These are phyloP conservation scores for Pseudocercospora fijiensis DNA, from an alignment of 2,329 filamentous ascomycete species.

Conservation along the genomic window DNA sequence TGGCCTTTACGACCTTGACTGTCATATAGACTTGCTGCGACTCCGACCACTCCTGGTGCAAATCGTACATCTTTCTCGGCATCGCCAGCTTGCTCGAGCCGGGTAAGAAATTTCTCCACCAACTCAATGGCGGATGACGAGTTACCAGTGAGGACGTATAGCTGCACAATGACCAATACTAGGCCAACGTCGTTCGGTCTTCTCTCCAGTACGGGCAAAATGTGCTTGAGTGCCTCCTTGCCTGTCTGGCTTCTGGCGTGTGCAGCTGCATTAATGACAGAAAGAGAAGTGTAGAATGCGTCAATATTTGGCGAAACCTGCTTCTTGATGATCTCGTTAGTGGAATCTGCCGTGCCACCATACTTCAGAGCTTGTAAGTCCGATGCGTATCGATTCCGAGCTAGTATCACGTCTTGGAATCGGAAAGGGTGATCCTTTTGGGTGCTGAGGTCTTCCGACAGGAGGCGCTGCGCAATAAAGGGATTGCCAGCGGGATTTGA, in stretches of 20 bases:
- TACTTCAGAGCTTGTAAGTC: constrained; percentile 68
- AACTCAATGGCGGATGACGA: constrained; percentile 70
- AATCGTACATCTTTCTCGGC: constrained; percentile 69
- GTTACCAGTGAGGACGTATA: constrained; percentile 73
- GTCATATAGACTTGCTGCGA: constrained; percentile 76
- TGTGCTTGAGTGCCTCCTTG: constrained; percentile 66
- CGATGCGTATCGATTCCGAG: constrained; percentile 63
- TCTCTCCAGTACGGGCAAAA: constrained; percentile 68
- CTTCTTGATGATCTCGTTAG: constrained; percentile 50
- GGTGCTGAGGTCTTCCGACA: constrained; percentile 55
- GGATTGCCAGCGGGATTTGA: constrained; percentile 58
- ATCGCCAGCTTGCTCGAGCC: constrained; percentile 63
- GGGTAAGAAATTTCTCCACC: constrained; percentile 71
- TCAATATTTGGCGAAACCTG: constrained; percentile 46
- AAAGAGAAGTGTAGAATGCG: constrained; percentile 52
- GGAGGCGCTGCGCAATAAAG: constrained; percentile 64
- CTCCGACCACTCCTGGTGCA: constrained; percentile 78
- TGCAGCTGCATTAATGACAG: constrained; percentile 72
- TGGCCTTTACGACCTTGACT: constrained; percentile 70
- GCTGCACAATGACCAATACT: constrained; percentile 73
- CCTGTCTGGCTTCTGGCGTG: constrained; percentile 63
- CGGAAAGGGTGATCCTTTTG: constrained; percentile 66
- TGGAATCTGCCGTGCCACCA: constrained; percentile 60
- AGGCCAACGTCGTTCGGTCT: constrained; percentile 79
- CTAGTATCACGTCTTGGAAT: constrained; percentile 64